A percentile compares a stretch with the other conserved stretches of the same genome.
Conservation (phyloP, 1,139 yeast genomes). For the Diutina scorzettiae region DNA sequence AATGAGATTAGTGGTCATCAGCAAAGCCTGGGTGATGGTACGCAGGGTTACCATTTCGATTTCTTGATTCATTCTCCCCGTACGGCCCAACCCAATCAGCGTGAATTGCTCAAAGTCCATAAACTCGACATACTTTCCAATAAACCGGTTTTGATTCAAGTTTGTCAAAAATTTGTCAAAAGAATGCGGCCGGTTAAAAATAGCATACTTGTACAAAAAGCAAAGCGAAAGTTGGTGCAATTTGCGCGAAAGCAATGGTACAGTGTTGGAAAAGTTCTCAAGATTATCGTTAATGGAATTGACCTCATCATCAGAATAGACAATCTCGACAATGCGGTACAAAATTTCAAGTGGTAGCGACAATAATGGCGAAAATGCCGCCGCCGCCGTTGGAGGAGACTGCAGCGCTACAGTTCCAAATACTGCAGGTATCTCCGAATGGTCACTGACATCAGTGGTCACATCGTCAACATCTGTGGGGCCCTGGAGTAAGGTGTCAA, state of each 20-base stretch:
- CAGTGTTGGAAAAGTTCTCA: constrained; percentile 30
- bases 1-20: constrained; percentile 50
- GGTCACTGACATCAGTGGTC: background rate
- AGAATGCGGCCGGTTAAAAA: constrained; percentile 71
- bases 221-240: constrained; percentile 18
- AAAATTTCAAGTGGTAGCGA: constrained; percentile 32
- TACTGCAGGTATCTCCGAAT: background rate
- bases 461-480: background rate
- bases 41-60: constrained; percentile 79
- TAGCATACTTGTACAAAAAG: constrained; percentile 52
- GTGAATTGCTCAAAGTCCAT: constrained; percentile 86
- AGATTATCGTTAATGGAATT: constrained; percentile 29
- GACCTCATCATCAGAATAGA: constrained; percentile 26
- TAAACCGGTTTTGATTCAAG: constrained; percentile 33
- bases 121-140: constrained; percentile 60
- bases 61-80: constrained; percentile 81
- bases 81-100: constrained; percentile 80
- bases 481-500: constrained; percentile 1
- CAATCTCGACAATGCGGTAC: constrained; percentile 30
- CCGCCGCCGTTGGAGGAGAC: background rate
- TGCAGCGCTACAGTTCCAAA: background rate
- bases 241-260: constrained; percentile 25
- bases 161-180: constrained; percentile 62
- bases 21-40: constrained; percentile 55
- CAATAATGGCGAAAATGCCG: constrained; percentile 18